These are phyloP conservation scores for Caryopteris hybrid DNA, from an alignment of 305 asterid genomes.

Conservation along the genomic window DNA sequence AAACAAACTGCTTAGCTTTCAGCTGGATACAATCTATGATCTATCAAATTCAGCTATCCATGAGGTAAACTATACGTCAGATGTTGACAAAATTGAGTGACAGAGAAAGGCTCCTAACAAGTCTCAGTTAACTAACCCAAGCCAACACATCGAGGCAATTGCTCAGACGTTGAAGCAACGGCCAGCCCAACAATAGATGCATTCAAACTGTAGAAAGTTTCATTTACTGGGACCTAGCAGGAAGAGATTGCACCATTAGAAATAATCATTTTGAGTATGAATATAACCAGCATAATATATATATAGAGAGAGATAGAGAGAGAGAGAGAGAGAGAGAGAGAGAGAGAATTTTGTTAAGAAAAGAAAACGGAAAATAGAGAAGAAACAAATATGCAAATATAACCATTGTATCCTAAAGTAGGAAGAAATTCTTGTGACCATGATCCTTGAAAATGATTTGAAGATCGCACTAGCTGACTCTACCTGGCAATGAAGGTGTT, in stretches of 20 bases:
- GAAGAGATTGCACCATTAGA: constrained; percentile 20
- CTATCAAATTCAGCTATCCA: neutral
- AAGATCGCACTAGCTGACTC: constrained; percentile 13
- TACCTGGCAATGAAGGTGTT: constrained; percentile 88
- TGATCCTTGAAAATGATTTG: neutral
- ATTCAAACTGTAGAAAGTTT: constrained; percentile 82
- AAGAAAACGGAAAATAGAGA: no score
- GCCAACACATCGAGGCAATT: constrained; percentile 77
- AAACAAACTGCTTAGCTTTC: neutral
- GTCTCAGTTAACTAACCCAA: constrained; percentile 56
- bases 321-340: no score
- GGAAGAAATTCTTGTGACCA: neutral
- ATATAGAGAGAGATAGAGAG: neutral
- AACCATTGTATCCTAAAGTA: neutral
- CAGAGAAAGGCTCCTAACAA: neutral
- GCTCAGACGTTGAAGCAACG: constrained; percentile 45
- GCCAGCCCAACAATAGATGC: constrained; percentile 86
- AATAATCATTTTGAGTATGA: neutral
- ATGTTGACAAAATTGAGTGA: neutral
- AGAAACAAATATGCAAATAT: no score
- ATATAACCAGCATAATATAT: neutral
- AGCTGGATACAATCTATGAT: neutral
- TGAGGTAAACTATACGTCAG: neutral
- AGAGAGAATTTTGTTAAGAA: no score
- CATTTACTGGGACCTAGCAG: constrained; percentile 62